These are phyloP conservation scores for Cerioporus squamosus DNA, from an alignment of 1,284 basidiomycete genomes.

Conservation along the genomic window DNA sequence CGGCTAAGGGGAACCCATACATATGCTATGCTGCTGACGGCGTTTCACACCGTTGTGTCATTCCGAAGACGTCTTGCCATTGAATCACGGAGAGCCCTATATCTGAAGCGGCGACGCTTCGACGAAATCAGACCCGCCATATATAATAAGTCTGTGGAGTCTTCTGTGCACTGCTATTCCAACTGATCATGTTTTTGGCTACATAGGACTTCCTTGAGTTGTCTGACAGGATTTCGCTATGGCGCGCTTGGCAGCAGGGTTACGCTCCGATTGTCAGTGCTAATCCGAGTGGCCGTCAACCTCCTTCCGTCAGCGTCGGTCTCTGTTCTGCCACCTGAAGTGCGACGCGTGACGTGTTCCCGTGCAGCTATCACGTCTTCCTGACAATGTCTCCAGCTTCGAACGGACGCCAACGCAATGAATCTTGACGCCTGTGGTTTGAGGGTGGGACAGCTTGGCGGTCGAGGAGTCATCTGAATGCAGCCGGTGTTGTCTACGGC, in stretches of 20 bases:
- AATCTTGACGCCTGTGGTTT: neutral
- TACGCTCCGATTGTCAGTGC: neutral
- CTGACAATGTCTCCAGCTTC: constrained; percentile 3
- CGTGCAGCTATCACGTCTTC: constrained; percentile 14
- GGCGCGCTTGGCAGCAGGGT: neutral
- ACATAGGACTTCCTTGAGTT: no score
- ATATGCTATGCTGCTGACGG: neutral
- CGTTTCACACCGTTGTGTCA: neutral
- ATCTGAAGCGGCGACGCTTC: neutral
- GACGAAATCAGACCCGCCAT: neutral
- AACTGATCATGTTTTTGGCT: no score
- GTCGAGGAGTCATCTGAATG: neutral
- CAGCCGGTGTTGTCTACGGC: neutral
- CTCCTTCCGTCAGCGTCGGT: constrained; percentile 4
- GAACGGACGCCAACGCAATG: constrained; percentile 2
- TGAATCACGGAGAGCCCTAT: neutral
- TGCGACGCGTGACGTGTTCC: constrained; percentile 23
- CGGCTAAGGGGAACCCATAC: constrained; percentile 1
- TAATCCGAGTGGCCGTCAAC: constrained; percentile 3
- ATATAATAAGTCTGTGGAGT: no score
- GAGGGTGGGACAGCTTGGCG: neutral
- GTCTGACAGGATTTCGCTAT: no score
- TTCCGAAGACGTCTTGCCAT: neutral
- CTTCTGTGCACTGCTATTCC: no score
- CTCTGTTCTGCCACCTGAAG: constrained; percentile 6